phyloP scores from a whole-genome alignment of 257 asterid genomes.

The Scutellaria minor region DNA sequence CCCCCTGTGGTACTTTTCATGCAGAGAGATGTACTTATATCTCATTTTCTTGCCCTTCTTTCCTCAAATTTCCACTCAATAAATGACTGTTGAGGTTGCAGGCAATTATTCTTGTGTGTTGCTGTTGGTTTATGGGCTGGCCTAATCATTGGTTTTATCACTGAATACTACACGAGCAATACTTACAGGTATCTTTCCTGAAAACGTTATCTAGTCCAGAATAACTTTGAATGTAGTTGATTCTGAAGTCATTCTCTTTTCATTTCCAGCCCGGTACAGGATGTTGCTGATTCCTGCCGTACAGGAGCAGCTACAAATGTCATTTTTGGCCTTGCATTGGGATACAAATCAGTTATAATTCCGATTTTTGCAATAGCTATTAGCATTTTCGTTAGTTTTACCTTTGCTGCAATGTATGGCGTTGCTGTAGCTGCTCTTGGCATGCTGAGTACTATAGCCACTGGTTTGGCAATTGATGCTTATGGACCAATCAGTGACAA shows the following conservation, averaged over 20 bases:
- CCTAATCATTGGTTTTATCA: constrained; percentile 55
- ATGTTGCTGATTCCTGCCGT: constrained; percentile 58
- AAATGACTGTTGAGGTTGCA: constrained; percentile 35
- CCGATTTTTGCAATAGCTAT: constrained; percentile 52
- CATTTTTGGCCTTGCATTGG: constrained; percentile 57
- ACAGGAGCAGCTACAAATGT: constrained; percentile 61
- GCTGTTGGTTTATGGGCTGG: constrained; percentile 73
- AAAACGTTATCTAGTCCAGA: neutral
- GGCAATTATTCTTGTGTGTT: constrained; percentile 66
- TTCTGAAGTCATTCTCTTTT: constrained; percentile 7
- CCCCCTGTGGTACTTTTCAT: neutral
- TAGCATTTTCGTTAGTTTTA: constrained; percentile 53
- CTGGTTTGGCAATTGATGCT: constrained; percentile 56
- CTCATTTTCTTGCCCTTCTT: constrained; percentile 11
- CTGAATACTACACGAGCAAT: constrained; percentile 65
- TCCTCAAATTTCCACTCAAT: constrained; percentile 14
- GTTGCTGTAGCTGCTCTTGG: constrained; percentile 57
- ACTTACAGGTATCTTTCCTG: constrained; percentile 51
- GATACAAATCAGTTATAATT: constrained; percentile 54
- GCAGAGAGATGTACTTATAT: neutral
- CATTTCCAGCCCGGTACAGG: constrained; percentile 52
- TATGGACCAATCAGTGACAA: constrained; percentile 63
- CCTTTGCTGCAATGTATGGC: constrained; percentile 59
- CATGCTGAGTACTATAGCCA: constrained; percentile 59
- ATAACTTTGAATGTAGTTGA: neutral